Evolutionary conservation across 345 rosid genomes (phyloP), one percentile per base, ranked within the genome.

Genomic region (Dipteronia dyeriana): DNA sequence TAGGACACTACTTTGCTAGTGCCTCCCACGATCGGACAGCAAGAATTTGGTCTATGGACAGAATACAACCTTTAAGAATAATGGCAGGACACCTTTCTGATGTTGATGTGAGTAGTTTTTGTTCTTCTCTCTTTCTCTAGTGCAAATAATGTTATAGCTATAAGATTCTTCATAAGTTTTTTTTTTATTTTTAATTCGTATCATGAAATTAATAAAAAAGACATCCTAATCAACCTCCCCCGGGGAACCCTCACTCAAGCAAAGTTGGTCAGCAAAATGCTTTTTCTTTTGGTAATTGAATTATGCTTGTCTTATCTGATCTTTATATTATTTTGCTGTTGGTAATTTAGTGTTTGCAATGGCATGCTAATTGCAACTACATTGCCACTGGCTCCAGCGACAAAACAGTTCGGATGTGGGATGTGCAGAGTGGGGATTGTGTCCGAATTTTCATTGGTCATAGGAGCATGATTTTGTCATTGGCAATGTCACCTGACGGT

Each of bases 51-150:
- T 87, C 98, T 17, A 88, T 97, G 97, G 98, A 94, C 73, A 88
- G 92, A 88, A 84, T 91, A 80, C 98, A 90, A 79, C 98, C 98
- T 79, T 80, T 94, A 81, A 88, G 99, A 71, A 91, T 94, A 83
- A 86, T 92, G 96, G 99, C 97, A 70, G 98, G 99, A 74, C 99
- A 97, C 87, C 82, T 97, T 70, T 97, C 97, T 76, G 99, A 97
- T 86, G 98, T 94, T 67, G 98, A 94, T 81, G 99, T 92, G 81
- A 88, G 98, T 79, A 56, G 17, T 61, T 69, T 63, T 8, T 66
- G 23, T 51, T 54, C 23, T 54, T 65, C 47, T 63, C 45, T 43
- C 49, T 41, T 75, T 77, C 61, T 79, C 49, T 53, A 59, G 3
- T 22, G 26, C 9, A 20, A 59, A 20, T 5, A 13, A 1, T 57